These are phyloP conservation scores for Neopestalotiopsis sp. DNA, from an alignment of 2,329 filamentous ascomycete genomes.

Conservation along the genomic window DNA sequence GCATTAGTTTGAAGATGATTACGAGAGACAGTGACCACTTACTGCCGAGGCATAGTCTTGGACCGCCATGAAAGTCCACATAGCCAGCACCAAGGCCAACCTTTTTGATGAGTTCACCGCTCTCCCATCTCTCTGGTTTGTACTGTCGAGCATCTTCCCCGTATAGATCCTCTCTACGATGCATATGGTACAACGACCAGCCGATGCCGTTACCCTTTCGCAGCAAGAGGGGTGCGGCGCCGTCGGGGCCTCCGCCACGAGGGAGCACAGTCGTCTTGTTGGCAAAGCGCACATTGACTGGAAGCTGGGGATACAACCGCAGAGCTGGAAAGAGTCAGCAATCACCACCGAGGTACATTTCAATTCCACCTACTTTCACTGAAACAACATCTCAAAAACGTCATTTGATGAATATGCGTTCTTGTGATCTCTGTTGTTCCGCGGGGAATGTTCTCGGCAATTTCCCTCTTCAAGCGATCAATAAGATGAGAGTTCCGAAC, in stretches of 20 bases:
- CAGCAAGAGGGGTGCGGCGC: constrained; percentile 31
- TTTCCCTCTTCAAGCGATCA: constrained; percentile 21
- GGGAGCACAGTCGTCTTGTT: constrained; percentile 31
- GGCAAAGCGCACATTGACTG: constrained; percentile 23
- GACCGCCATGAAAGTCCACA: constrained; percentile 24
- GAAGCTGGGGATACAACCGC: constrained; percentile 23
- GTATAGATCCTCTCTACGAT: constrained; percentile 24
- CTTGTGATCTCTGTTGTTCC: constrained; percentile 19
- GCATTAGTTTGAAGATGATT: not conserved
- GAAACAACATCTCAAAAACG: constrained; percentile 26
- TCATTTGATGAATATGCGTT: constrained; percentile 24
- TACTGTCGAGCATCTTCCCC: constrained; percentile 21
- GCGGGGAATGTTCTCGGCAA: constrained; percentile 16
- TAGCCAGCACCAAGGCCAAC: constrained; percentile 18
- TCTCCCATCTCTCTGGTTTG: constrained; percentile 25
- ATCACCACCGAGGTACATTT: not conserved
- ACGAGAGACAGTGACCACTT: constrained; percentile 6
- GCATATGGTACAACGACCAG: constrained; percentile 32
- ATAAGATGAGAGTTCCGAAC: constrained; percentile 25
- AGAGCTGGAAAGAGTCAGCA: constrained; percentile 19
- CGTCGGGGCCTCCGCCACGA: constrained; percentile 34
- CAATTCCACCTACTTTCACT: constrained; percentile 24
- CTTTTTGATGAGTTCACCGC: constrained; percentile 18
- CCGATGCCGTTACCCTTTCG: constrained; percentile 32
- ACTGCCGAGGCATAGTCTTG: constrained; percentile 26